Evolutionary conservation across 2,329 filamentous ascomycete species (phyloP).

Genomic region (Cladosporium austrohemisphaericum): DNA sequence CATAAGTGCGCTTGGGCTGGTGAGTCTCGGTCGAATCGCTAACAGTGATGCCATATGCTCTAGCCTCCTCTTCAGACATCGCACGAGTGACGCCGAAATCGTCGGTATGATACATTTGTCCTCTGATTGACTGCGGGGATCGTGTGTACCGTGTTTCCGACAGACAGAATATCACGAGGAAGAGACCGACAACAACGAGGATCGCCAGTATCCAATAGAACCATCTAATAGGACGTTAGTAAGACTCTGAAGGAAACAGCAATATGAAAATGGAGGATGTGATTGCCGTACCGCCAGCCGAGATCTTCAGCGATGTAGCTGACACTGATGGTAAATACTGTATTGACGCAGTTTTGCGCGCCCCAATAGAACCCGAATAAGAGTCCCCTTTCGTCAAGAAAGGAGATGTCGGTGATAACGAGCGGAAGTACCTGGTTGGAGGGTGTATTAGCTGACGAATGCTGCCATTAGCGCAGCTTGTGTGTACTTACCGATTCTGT

Average conservation of each 20-base stretch:
- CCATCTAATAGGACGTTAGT: slow-evolving; percentile 24
- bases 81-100: slow-evolving; percentile 39
- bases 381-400: slow-evolving; percentile 38
- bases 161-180: slow-evolving; percentile 38
- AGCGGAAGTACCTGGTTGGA: slow-evolving; percentile 32
- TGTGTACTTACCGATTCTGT: slow-evolving; percentile 34
- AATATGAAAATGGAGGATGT: no score
- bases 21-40: not conserved
- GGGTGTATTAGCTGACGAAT: no score
- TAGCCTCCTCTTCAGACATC: slow-evolving; percentile 32
- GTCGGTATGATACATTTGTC: slow-evolving; percentile 37
- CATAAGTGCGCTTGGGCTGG: slow-evolving; percentile 14
- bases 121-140: slow-evolving; percentile 33
- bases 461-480: no score
- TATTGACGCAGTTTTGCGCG: slow-evolving; percentile 36
- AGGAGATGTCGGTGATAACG: slow-evolving; percentile 40
- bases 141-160: slow-evolving; percentile 42
- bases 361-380: slow-evolving; percentile 41
- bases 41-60: slow-evolving; percentile 12
- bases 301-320: slow-evolving; percentile 37
- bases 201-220: slow-evolving; percentile 42
- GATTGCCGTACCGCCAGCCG: slow-evolving; percentile 31
- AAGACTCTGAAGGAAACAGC: not conserved
- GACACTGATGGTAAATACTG: slow-evolving; percentile 33
- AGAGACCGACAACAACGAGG: slow-evolving; percentile 33